Evolutionary conservation across 805 yeast species (phyloP).

Genomic region (Cyberlindnera euphorbiiphila): DNA sequence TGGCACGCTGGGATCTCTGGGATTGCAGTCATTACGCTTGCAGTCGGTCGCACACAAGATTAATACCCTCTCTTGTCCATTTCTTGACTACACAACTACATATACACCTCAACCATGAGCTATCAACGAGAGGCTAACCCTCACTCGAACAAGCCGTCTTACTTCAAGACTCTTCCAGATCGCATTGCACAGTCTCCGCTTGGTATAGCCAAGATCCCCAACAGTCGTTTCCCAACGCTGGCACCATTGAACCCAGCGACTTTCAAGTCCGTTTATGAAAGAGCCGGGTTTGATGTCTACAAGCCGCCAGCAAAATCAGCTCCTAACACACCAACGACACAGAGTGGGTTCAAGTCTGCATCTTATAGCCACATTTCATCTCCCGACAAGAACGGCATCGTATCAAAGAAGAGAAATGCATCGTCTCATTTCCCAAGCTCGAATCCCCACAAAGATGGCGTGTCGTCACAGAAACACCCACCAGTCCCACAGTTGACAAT

Average conservation of each 20-base stretch:
- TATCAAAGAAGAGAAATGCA: constrained; percentile 17
- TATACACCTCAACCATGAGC: constrained; percentile 2
- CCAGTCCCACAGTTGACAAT: constrained; percentile 9
- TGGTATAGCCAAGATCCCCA: constrained; percentile 30
- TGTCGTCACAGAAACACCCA: background rate
- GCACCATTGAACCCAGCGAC: constrained; percentile 47
- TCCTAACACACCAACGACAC: constrained; percentile 1
- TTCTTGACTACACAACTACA: too few species aligned
- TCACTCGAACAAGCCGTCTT: constrained; percentile 20
- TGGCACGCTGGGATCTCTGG: too few species aligned
- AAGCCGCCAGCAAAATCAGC: constrained; percentile 20
- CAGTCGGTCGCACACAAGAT: too few species aligned
- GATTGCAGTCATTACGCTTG: too few species aligned
- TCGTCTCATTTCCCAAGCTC: constrained; percentile 16
- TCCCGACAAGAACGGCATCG: background rate
- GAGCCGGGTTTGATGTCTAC: constrained; percentile 75
- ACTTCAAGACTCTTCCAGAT: constrained; percentile 27
- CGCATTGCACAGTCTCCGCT: constrained; percentile 24
- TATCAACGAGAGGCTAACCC: constrained; percentile 1
- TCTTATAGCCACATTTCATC: constrained; percentile 14
- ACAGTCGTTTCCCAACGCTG: constrained; percentile 63
- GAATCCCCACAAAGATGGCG: background rate
- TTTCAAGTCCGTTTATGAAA: constrained; percentile 68
- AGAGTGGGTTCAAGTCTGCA: constrained; percentile 14
- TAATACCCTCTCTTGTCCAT: too few species aligned